Evolutionary conservation across 2,329 filamentous ascomycete genomes (phyloP), one percentile per base, ranked within the genome.

Genomic region (Tothia fuscella): DNA sequence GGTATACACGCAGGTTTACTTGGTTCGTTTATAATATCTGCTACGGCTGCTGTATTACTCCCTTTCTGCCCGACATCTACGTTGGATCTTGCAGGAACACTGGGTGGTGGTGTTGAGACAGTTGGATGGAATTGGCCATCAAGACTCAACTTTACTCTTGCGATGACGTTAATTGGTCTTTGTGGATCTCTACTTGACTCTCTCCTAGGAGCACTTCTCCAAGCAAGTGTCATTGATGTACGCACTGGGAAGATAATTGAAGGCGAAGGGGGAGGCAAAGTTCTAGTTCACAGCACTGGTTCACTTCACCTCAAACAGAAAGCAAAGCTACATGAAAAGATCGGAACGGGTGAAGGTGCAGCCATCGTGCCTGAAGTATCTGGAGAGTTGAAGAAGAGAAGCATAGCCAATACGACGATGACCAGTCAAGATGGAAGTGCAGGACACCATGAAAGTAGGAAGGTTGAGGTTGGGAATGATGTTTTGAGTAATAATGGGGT

Each of bases 401-500:
- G 7, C 21, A n/a, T n/a, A n/a, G n/a, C n/a, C n/a, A n/a, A n/a
- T n/a, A n/a, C n/a, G n/a, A 24, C 50, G 16, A 10, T 13, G 5
- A 20, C 16, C 13, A 6, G 6, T 9, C 26, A 51, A 53, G 28
- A 51, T 51, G 26, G 51, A 55, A 22, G 52, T 61, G 21, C 59
- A 57, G 25, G 55, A 57, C 35, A 54, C 48, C 50, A 59, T 46
- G 64, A 67, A 44, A 68, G 63, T 30, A 52, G 65, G 48, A 74
- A 74, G 52, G 67, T 64, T 62, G 74, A 83, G 61, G 81, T 68
- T 50, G 86, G 77, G 56, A 38, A 68, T 64, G 74, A 94, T 56
- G 58, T 93, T 47, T 66, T 98, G 44, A 87, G 93, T 60, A 98
- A 98, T 60, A 98, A 98, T 59, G 82, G 84, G 42, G 87, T 98